Percentiles rank a stretch among this genome's conserved stretches.
phyloP scores from a whole-genome alignment of 2,329 filamentous ascomycete species.

The Cladobotryum mycophilum region DNA sequence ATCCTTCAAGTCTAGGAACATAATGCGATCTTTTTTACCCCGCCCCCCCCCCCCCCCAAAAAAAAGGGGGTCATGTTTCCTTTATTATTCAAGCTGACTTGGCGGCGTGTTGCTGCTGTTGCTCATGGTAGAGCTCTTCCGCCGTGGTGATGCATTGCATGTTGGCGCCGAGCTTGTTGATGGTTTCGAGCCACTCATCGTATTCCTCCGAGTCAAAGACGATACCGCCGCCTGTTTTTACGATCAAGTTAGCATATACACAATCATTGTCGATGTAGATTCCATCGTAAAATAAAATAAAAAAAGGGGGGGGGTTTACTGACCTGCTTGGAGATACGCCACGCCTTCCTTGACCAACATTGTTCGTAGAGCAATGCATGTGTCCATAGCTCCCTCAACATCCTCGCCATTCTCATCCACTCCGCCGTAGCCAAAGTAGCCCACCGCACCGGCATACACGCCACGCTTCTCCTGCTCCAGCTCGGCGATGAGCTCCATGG shows the following conservation, averaged over 20 bases:
- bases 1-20: no score
- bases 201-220: conserved; percentile 90
- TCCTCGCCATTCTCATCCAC: conserved; percentile 57
- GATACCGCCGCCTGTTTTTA: conserved; percentile 64
- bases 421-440: conserved; percentile 86
- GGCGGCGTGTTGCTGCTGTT: conserved; percentile 20
- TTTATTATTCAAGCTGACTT: neutral
- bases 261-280: neutral
- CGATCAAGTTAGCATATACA: conserved; percentile 1
- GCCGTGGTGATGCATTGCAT: conserved; percentile 82
- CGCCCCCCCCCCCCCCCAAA: no score
- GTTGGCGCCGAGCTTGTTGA: conserved; percentile 91
- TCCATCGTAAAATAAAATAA: neutral
- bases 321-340: conserved; percentile 79
- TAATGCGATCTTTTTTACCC: neutral
- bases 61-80: neutral
- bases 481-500: conserved; percentile 96
- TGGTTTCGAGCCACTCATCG: conserved; percentile 89
- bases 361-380: conserved; percentile 72
- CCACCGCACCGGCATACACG: conserved; percentile 91
- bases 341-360: conserved; percentile 91
- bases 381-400: conserved; percentile 85
- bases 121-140: conserved; percentile 55
- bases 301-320: conserved; percentile 19
- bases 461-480: conserved; percentile 90